A percentile compares a stretch with the other conserved stretches of the same genome.
These are phyloP conservation scores for Ramaria sp. DNA, from an alignment of 768 basidiomycete species.

Conservation along the genomic window DNA sequence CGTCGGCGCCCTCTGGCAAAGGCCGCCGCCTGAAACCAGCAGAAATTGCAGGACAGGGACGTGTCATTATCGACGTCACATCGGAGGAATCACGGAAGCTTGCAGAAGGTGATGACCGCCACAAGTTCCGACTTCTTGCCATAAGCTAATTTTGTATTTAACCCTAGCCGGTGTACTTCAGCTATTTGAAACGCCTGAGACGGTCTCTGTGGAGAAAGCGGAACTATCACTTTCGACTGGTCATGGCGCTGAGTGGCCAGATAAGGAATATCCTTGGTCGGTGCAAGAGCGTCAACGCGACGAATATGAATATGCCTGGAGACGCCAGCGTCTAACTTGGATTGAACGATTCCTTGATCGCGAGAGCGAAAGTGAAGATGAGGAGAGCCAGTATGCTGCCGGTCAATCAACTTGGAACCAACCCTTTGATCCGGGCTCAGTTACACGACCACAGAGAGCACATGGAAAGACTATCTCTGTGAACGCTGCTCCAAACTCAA, in stretches of 20 bases:
- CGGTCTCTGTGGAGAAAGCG: too few species aligned
- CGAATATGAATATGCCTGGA: conserved; percentile 40
- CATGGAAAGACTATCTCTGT: conserved; percentile 46
- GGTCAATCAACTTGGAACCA: conserved; percentile 8
- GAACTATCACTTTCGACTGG: not conserved
- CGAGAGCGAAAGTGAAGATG: conserved; percentile 37
- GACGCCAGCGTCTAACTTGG: conserved; percentile 49
- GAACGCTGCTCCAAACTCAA: conserved; percentile 27
- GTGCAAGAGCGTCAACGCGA: conserved; percentile 45
- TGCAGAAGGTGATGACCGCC: conserved; percentile 5
- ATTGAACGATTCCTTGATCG: conserved; percentile 67
- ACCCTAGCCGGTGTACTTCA: not conserved
- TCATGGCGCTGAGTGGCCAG: conserved; percentile 63
- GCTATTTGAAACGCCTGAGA: not conserved
- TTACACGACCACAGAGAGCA: conserved; percentile 26
- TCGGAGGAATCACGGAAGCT: conserved; percentile 29
- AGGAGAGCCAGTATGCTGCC: conserved; percentile 10
- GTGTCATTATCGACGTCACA: conserved; percentile 54
- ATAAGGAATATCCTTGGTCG: conserved; percentile 70
- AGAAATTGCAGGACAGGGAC: conserved; percentile 56
- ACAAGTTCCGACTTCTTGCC: not conserved
- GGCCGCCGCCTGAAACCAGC: conserved; percentile 46
- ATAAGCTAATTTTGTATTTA: not conserved
- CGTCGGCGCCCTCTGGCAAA: conserved; percentile 17
- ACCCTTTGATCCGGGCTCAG: conserved; percentile 21